These are phyloP conservation scores for Umbelopsis ramanniana DNA, from an alignment of 192 early-diverging fungal species.

Conservation along the genomic window DNA sequence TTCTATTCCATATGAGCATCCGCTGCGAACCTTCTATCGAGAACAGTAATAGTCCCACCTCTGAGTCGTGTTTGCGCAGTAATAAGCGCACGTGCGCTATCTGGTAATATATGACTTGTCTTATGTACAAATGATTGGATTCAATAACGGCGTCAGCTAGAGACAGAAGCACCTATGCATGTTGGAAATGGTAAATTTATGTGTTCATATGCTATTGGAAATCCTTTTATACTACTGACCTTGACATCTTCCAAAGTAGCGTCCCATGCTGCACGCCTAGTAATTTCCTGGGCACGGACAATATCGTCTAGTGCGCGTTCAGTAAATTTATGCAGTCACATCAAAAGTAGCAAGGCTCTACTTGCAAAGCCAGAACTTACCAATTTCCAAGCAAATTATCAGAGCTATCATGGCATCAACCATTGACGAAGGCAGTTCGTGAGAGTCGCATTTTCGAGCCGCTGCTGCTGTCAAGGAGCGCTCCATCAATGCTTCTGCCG, in stretches of 20 bases:
- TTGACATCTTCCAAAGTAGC: neutral
- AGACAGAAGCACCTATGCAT: neutral
- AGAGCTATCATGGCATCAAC: neutral
- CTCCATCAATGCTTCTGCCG: neutral
- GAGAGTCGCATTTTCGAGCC: neutral
- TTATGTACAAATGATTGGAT: neutral
- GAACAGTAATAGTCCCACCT: neutral
- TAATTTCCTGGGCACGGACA: slow-evolving; percentile 10
- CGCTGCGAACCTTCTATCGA: neutral
- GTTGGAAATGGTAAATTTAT: neutral
- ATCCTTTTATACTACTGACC: neutral
- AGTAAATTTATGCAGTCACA: slow-evolving; percentile 5
- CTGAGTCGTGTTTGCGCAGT: neutral
- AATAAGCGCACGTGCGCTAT: neutral
- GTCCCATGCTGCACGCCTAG: neutral
- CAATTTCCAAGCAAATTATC: slow-evolving; percentile 4
- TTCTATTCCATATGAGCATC: slow-evolving; percentile 1
- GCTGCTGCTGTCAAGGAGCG: neutral
- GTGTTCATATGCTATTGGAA: neutral
- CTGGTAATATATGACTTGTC: slow-evolving; percentile 7
- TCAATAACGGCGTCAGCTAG: neutral
- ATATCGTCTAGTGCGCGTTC: neutral
- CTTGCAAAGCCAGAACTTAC: neutral
- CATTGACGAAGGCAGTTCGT: neutral
- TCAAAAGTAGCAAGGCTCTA: neutral